These are phyloP conservation scores for Yamadazyma akitaensis DNA, from an alignment of 805 yeast species.

Conservation along the genomic window DNA sequence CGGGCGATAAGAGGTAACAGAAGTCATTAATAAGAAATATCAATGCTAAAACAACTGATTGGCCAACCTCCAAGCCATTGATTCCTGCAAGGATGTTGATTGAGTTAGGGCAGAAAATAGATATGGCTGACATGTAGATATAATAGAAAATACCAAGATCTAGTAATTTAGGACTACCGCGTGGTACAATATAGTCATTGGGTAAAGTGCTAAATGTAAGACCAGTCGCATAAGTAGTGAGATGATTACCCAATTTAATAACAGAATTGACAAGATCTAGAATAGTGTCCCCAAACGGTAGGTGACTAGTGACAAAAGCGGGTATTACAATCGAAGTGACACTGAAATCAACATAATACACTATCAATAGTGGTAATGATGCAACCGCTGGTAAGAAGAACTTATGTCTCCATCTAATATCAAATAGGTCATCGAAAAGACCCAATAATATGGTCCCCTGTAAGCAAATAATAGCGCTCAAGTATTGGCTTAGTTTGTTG, in stretches of 20 bases:
- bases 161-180: conserved; percentile 45
- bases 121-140: conserved; percentile 83
- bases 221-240: conserved; percentile 33
- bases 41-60: conserved; percentile 72
- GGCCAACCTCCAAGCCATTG: conserved; percentile 96
- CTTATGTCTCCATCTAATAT: conserved; percentile 96
- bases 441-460: conserved; percentile 85
- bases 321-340: conserved; percentile 88
- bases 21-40: conserved; percentile 74
- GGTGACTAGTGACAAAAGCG: conserved; percentile 45
- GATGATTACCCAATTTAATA: conserved; percentile 28
- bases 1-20: conserved; percentile 52
- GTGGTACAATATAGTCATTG: conserved; percentile 34
- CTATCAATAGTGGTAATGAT: conserved; percentile 83
- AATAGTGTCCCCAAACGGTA: conserved; percentile 24
- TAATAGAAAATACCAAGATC: conserved; percentile 83
- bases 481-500: conserved; percentile 75
- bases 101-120: conserved; percentile 94
- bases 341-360: conserved; percentile 91
- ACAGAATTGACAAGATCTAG: conserved; percentile 20
- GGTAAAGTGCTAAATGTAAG: conserved; percentile 37
- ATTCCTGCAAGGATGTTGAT: conserved; percentile 95
- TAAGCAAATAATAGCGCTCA: conserved; percentile 79
- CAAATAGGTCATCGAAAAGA: conserved; percentile 90
- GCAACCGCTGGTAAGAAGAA: conserved; percentile 94